phyloP scores from a whole-genome alignment of 129 eudicot species.

The Smallanthus sonchifolius region DNA sequence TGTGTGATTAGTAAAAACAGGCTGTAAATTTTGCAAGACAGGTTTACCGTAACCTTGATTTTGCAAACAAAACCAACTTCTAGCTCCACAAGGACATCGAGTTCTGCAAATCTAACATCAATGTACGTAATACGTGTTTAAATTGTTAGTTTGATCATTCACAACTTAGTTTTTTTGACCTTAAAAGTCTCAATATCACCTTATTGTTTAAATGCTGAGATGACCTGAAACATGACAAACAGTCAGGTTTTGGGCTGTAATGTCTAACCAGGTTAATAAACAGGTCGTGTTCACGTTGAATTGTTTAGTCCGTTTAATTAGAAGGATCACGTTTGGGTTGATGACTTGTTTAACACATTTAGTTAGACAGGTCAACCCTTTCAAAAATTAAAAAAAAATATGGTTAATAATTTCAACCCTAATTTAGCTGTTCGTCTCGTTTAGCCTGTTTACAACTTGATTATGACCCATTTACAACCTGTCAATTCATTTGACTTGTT shows the following conservation, averaged over 20 bases:
- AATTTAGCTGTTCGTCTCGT: not conserved
- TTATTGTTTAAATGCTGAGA: not conserved
- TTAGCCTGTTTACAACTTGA: not conserved
- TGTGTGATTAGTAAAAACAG: not conserved
- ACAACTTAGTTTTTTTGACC: not conserved
- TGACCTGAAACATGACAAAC: not conserved
- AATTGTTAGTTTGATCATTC: not conserved
- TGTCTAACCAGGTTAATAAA: not conserved
- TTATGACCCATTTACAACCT: not conserved
- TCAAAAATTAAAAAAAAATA: not conserved
- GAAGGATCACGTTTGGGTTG: not conserved
- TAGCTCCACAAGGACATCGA: not conserved
- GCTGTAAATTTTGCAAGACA: not conserved
- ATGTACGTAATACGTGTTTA: not conserved
- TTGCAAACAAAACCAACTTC: not conserved
- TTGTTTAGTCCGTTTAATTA: not conserved
- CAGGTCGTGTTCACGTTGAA: not conserved
- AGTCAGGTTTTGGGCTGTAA: not conserved
- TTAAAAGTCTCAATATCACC: not conserved
- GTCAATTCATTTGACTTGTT: not conserved
- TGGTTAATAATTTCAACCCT: not conserved
- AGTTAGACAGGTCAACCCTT: not conserved
- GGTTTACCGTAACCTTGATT: not conserved
- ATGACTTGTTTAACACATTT: not conserved
- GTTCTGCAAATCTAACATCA: not conserved